Percentiles rank a stretch among this genome's conserved stretches.
Conservation (phyloP, 352 stramenopile species). For the Plasmopara halstedii region DNA sequence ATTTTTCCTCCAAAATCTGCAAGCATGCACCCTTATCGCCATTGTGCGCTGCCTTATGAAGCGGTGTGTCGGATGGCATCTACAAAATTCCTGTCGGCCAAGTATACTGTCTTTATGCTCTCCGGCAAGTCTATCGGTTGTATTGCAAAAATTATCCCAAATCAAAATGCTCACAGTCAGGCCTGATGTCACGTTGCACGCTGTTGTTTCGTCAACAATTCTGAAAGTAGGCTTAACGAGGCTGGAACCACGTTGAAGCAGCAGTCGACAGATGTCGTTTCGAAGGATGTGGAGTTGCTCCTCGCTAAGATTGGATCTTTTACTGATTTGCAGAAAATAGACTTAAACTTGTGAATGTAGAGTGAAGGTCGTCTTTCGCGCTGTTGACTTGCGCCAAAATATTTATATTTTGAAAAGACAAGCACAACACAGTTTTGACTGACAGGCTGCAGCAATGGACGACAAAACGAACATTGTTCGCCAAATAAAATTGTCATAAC, state of each 20-base stretch:
- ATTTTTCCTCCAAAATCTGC: slow-evolving; percentile 84
- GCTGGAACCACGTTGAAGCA: slow-evolving; percentile 15
- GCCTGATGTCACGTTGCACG: background rate
- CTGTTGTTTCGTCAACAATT: background rate
- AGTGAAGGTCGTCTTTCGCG: slow-evolving; percentile 1
- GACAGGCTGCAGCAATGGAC: no score
- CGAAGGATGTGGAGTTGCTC: slow-evolving; percentile 2
- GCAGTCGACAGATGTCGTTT: slow-evolving; percentile 12
- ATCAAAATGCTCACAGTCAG: no score
- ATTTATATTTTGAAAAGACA: no score
- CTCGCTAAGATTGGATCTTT: slow-evolving; percentile 7
- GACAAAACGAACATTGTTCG: no score
- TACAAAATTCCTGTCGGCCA: no score
- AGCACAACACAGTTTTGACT: no score
- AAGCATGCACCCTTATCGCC: slow-evolving; percentile 83
- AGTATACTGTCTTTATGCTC: no score
- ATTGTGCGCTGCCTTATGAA: slow-evolving; percentile 89
- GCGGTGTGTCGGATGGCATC: slow-evolving; percentile 85
- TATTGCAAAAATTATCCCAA: background rate
- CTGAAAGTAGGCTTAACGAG: slow-evolving; percentile 2
- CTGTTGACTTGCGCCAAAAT: no score
- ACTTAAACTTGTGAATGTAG: slow-evolving; percentile 13
- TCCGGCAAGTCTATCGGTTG: background rate
- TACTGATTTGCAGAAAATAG: slow-evolving; percentile 18
- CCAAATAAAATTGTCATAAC: no score